Conservation (phyloP, 2,329 filamentous ascomycete species). For the Clonostachys byssicola region DNA sequence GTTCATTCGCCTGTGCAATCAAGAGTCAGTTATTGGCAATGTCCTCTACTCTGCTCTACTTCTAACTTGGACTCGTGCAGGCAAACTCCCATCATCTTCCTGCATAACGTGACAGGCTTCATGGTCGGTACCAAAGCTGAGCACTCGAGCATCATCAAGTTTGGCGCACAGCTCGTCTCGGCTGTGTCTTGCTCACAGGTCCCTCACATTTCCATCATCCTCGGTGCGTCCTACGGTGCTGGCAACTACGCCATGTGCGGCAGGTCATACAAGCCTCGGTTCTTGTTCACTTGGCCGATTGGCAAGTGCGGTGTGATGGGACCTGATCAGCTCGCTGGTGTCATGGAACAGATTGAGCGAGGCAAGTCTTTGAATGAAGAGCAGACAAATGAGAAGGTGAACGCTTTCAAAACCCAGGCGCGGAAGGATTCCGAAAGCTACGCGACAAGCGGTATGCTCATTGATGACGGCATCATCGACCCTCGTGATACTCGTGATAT, state of each 20-base stretch:
- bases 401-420: slow-evolving; percentile 9
- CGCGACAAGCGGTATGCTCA: slow-evolving; percentile 11
- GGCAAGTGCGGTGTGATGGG: slow-evolving; percentile 15
- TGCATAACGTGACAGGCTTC: slow-evolving; percentile 43
- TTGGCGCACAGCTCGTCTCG: slow-evolving; percentile 36
- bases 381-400: slow-evolving; percentile 11
- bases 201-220: slow-evolving; percentile 36
- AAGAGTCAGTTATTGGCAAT: slow-evolving; percentile 17
- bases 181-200: slow-evolving; percentile 36
- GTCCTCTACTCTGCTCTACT: not conserved
- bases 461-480: slow-evolving; percentile 23
- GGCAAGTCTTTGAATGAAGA: slow-evolving; percentile 1
- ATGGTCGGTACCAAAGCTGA: slow-evolving; percentile 41
- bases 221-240: slow-evolving; percentile 37
- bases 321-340: slow-evolving; percentile 13
- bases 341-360: slow-evolving; percentile 12
- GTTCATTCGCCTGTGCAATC: slow-evolving; percentile 37
- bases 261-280: slow-evolving; percentile 30
- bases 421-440: slow-evolving; percentile 12
- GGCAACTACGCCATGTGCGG: slow-evolving; percentile 43
- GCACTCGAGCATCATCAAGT: slow-evolving; percentile 35
- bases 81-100: slow-evolving; percentile 32
- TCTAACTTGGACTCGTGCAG: slow-evolving; percentile 4
- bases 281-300: slow-evolving; percentile 25
- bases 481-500: slow-evolving; percentile 12